A percentile compares a stretch with the other conserved stretches of the same genome.
phyloP scores from a whole-genome alignment of 371 early-diverging fungal genomes.

The Polyrhizophydium stewartii region DNA sequence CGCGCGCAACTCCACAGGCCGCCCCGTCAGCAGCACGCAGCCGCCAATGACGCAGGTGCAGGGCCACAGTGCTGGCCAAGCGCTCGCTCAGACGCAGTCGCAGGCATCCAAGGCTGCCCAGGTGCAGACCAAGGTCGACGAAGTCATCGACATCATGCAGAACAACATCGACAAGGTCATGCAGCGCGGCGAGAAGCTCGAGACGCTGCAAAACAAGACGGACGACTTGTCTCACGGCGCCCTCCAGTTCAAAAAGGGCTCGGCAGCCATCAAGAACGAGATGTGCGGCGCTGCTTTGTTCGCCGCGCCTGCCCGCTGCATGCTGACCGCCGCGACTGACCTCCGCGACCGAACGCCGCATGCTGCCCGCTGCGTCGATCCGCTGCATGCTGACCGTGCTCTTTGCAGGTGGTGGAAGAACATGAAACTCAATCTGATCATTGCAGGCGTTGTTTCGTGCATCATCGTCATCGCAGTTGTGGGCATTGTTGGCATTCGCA shows the following conservation, averaged over 20 bases:
- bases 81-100: conserved; percentile 1
- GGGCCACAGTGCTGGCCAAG: too few species aligned
- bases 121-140: conserved; percentile 35
- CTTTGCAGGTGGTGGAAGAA: conserved; percentile 85
- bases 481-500: too few species aligned
- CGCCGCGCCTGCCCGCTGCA: not conserved
- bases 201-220: conserved; percentile 47
- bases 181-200: conserved; percentile 45
- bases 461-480: conserved; percentile 43
- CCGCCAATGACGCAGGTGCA: not conserved
- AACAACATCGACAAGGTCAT: conserved; percentile 53
- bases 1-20: not conserved
- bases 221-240: conserved; percentile 81
- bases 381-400: too few species aligned
- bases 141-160: conserved; percentile 53
- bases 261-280: conserved; percentile 59
- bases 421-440: conserved; percentile 86
- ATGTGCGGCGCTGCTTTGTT: conserved; percentile 24
- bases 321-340: not conserved
- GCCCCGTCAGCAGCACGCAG: not conserved
- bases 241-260: conserved; percentile 76
- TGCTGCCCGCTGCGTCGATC: not conserved
- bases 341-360: not conserved
- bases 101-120: conserved; percentile 16
- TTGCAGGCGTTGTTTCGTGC: conserved; percentile 63